These are phyloP conservation scores for Pseudopediastrum boryanum DNA, from an alignment of 139 green algal genomes.

Conservation along the genomic window DNA sequence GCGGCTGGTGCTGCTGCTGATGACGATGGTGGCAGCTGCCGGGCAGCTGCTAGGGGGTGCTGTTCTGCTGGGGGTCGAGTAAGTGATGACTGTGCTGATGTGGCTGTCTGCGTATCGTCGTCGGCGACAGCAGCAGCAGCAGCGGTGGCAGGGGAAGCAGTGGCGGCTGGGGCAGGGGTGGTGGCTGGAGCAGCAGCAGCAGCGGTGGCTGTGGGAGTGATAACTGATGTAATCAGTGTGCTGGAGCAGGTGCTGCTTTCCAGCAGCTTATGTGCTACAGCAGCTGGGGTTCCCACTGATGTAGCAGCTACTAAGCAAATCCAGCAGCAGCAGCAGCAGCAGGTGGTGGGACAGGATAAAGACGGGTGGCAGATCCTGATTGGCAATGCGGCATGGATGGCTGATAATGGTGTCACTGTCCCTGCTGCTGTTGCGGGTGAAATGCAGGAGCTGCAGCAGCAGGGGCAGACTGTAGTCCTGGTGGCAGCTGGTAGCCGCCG, in stretches of 20 bases:
- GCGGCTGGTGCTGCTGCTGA: too few species aligned
- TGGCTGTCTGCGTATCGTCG: too few species aligned
- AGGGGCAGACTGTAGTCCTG: too few species aligned
- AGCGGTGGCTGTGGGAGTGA: background rate
- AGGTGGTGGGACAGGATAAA: background rate
- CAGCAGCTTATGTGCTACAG: background rate
- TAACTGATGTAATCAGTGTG: background rate
- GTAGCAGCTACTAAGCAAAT: background rate
- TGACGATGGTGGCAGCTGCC: too few species aligned
- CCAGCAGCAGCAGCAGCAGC: background rate
- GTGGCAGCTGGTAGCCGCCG: too few species aligned
- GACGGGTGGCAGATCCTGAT: background rate
- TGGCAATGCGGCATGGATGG: background rate
- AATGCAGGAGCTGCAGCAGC: background rate
- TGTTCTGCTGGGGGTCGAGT: too few species aligned
- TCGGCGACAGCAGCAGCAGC: too few species aligned
- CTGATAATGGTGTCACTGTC: background rate
- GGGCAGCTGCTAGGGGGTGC: too few species aligned
- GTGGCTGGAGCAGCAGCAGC: too few species aligned
- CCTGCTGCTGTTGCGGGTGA: background rate
- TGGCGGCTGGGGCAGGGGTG: too few species aligned
- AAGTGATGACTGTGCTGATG: too few species aligned
- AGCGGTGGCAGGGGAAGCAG: too few species aligned
- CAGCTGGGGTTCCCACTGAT: conserved; percentile 1
- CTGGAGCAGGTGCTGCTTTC: background rate